These are phyloP conservation scores for Rhodotorula sp. DNA, from an alignment of 1,284 basidiomycete genomes.

Conservation along the genomic window DNA sequence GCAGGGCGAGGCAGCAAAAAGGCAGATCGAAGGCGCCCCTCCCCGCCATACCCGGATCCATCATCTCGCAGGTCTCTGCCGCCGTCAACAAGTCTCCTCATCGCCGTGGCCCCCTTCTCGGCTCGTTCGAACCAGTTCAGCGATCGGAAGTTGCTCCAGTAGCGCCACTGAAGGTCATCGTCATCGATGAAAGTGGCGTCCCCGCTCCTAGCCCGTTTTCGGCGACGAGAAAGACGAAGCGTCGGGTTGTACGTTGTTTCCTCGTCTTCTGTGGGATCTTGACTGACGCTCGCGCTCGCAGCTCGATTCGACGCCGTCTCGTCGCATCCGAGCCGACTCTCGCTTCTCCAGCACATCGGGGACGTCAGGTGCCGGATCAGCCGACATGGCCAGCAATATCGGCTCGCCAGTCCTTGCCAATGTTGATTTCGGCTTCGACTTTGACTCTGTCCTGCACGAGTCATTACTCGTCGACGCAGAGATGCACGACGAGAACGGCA, in stretches of 20 bases:
- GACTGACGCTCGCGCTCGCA: background rate
- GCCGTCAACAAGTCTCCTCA: background rate
- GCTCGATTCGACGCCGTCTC: constrained; percentile 32
- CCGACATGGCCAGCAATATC: constrained; percentile 20
- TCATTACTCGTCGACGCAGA: constrained; percentile 18
- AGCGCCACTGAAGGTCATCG: constrained; percentile 18
- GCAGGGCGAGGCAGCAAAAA: constrained; percentile 2
- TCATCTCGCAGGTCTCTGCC: background rate
- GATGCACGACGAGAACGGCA: background rate
- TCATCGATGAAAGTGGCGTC: constrained; percentile 29
- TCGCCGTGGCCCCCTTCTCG: constrained; percentile 25
- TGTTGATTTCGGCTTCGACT: constrained; percentile 35
- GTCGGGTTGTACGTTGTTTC: constrained; percentile 3
- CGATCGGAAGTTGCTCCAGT: background rate
- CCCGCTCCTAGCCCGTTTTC: constrained; percentile 29
- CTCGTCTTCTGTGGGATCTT: background rate
- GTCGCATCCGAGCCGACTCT: constrained; percentile 33
- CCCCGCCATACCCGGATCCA: constrained; percentile 4
- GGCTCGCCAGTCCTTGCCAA: constrained; percentile 29
- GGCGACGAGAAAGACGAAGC: constrained; percentile 12
- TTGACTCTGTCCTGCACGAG: constrained; percentile 42
- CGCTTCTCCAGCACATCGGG: constrained; percentile 39
- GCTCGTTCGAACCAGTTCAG: constrained; percentile 23
- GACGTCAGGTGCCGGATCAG: constrained; percentile 34
- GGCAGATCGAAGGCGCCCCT: constrained; percentile 13